These are phyloP conservation scores for Agarophyton chilense DNA, from an alignment of 23 red algal species.

Conservation along the genomic window DNA sequence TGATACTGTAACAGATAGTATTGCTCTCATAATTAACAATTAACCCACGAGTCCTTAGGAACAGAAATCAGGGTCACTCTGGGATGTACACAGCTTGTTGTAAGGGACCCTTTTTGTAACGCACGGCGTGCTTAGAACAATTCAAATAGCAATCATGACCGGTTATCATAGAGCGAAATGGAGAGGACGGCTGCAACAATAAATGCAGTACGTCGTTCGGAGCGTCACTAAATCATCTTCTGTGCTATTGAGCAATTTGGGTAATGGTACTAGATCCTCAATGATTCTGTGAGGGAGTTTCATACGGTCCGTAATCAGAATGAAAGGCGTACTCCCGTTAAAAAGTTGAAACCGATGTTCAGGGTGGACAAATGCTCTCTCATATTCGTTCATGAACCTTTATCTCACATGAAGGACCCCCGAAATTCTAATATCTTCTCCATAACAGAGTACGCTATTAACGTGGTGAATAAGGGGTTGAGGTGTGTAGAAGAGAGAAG, in stretches of 20 bases:
- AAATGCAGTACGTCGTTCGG: too few species aligned
- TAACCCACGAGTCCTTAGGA: not conserved
- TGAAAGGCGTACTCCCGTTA: too few species aligned
- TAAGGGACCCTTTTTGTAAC: not conserved
- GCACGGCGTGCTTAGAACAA: too few species aligned
- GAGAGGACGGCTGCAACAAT: not conserved
- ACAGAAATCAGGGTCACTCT: not conserved
- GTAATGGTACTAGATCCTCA: too few species aligned
- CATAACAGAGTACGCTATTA: not conserved
- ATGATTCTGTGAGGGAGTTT: too few species aligned
- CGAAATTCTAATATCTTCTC: not conserved
- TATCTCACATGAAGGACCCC: not conserved
- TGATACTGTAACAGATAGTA: too few species aligned
- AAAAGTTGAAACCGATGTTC: conserved; percentile 6
- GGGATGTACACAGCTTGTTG: not conserved
- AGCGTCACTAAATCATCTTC: too few species aligned
- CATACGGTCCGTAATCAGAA: too few species aligned
- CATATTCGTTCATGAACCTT: not conserved
- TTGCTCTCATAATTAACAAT: too few species aligned
- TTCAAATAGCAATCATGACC: not conserved
- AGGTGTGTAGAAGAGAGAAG: not conserved
- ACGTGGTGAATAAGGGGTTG: conserved; percentile 4
- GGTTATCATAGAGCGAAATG: not conserved
- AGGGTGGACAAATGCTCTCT: not conserved
- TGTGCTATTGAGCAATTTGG: too few species aligned